Conservation (phyloP, 768 basidiomycete species). For the Terana coerulea region DNA sequence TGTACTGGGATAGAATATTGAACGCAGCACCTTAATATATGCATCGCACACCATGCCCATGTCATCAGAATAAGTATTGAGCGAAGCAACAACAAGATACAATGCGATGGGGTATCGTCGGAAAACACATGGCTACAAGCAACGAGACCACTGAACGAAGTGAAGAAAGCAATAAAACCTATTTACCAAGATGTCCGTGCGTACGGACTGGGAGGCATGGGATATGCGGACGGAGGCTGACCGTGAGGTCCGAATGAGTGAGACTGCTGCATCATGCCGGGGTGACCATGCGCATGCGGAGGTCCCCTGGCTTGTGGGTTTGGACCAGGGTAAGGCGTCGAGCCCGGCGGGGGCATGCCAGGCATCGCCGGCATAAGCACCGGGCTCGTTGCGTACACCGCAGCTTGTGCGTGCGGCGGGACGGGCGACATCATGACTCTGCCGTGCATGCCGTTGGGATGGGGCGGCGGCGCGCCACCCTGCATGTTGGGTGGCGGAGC, state of each 20-base stretch:
- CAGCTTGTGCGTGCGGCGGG: constrained; percentile 48
- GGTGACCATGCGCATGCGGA: constrained; percentile 23
- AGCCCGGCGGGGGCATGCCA: constrained; percentile 23
- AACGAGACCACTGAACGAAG: too few species aligned
- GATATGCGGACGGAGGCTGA: constrained; percentile 34
- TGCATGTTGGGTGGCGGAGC: constrained; percentile 42
- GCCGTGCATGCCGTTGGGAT: constrained; percentile 38
- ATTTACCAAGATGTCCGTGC: constrained; percentile 50
- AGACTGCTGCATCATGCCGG: constrained; percentile 26
- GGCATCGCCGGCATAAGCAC: constrained; percentile 50
- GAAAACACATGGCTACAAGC: constrained; percentile 15
- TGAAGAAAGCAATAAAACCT: constrained; percentile 11
- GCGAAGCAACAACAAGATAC: constrained; percentile 5
- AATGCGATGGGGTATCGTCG: constrained; percentile 4
- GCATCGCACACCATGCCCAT: constrained; percentile 8
- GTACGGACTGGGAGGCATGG: constrained; percentile 38
- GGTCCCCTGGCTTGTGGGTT: constrained; percentile 32
- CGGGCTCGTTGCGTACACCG: constrained; percentile 68
- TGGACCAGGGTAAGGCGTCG: constrained; percentile 26
- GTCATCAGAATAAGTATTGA: constrained; percentile 6
- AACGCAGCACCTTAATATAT: neutral
- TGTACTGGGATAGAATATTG: constrained; percentile 2
- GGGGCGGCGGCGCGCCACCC: constrained; percentile 36
- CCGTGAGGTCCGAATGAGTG: constrained; percentile 17
- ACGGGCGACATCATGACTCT: constrained; percentile 59